Conservation (phyloP, 306 rosid genomes). For the Castanopsis chinensis region DNA sequence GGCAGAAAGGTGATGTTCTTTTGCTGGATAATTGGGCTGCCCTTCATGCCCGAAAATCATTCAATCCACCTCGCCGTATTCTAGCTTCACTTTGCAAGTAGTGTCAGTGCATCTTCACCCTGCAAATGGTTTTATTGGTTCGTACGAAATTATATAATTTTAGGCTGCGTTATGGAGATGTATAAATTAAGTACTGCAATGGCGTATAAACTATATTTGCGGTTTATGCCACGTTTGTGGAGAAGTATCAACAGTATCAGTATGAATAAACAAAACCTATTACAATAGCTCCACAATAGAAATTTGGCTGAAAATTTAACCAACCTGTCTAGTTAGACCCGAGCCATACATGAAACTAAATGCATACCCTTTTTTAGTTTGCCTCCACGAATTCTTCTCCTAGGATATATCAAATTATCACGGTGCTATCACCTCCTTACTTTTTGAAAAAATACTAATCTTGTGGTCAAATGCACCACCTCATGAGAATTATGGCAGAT, state of each 20-base stretch:
- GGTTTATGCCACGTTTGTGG: neutral
- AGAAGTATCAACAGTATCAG: neutral
- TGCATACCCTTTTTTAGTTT: too few species aligned
- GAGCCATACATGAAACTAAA: neutral
- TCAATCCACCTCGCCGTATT: conserved; percentile 61
- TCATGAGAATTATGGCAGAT: too few species aligned
- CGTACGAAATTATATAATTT: neutral
- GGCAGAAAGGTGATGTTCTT: conserved; percentile 71
- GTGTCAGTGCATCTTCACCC: neutral
- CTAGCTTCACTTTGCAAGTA: conserved; percentile 59
- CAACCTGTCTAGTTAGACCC: neutral
- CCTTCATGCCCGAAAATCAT: conserved; percentile 73
- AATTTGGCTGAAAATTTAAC: too few species aligned
- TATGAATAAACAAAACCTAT: neutral
- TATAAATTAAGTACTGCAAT: neutral
- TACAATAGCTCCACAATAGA: too few species aligned
- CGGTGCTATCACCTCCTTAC: too few species aligned
- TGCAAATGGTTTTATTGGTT: neutral
- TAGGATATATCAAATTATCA: too few species aligned
- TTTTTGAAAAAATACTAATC: too few species aligned
- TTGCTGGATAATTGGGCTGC: conserved; percentile 81
- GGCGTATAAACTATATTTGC: neutral
- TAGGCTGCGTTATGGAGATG: neutral
- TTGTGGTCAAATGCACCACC: too few species aligned
- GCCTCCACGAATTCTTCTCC: too few species aligned